Conservation (phyloP, 768 basidiomycete genomes). For the Termitomyces bulborhizus region DNA sequence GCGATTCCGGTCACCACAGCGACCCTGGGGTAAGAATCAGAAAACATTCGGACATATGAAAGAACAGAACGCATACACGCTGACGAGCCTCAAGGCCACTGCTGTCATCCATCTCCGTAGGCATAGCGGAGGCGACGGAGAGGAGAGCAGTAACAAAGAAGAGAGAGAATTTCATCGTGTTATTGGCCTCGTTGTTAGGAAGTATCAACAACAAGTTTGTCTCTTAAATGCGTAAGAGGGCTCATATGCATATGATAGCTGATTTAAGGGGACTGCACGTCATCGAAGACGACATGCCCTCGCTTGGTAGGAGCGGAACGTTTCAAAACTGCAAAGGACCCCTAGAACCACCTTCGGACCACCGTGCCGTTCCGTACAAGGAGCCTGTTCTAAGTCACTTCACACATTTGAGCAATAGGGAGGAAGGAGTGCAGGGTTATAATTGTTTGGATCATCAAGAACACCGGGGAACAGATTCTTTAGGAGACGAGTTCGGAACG, state of each 20-base stretch:
- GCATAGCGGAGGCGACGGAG: neutral
- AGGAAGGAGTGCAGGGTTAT: neutral
- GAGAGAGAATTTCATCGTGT: slow-evolving; percentile 7
- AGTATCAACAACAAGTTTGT: no score
- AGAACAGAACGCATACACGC: neutral
- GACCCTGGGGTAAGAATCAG: neutral
- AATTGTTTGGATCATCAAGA: no score
- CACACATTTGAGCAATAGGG: neutral
- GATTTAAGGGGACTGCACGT: neutral
- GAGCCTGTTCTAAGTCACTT: neutral
- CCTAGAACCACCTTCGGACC: neutral
- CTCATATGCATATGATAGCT: neutral
- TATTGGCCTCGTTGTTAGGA: neutral
- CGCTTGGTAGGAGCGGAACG: neutral
- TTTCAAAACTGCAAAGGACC: neutral
- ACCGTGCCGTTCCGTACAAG: neutral
- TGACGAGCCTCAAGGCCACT: neutral
- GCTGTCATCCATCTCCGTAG: neutral
- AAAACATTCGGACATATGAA: no score
- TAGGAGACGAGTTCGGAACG: neutral
- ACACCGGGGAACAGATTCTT: neutral
- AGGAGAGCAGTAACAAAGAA: neutral
- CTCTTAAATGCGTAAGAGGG: neutral
- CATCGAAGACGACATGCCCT: neutral
- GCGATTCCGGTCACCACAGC: neutral